A percentile compares a stretch with the other conserved stretches of the same genome.
Evolutionary conservation across 78 protist genomes (phyloP).

Genomic region (Reticulomyxa filosa): DNA sequence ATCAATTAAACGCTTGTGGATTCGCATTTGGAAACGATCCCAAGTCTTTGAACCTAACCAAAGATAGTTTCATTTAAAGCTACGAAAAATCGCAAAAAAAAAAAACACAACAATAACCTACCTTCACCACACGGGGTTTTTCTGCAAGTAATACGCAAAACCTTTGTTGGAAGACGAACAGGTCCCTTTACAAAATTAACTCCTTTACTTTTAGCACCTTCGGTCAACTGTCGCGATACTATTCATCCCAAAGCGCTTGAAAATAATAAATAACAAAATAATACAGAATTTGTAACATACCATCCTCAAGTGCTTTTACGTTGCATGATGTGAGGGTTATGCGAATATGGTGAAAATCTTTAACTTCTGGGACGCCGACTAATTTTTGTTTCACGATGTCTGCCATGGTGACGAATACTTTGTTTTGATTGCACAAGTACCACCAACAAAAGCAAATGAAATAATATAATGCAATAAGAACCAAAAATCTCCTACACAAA

Average conservation of each 20-base stretch:
- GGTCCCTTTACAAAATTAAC: slow-evolving; percentile 91
- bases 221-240: slow-evolving; percentile 74
- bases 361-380: no score
- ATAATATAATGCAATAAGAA: no score
- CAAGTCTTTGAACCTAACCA: slow-evolving; percentile 82
- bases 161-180: slow-evolving; percentile 94
- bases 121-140: slow-evolving; percentile 99
- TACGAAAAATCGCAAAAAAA: no score
- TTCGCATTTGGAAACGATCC: slow-evolving; percentile 96
- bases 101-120: slow-evolving; percentile 1
- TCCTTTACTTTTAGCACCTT: slow-evolving; percentile 60
- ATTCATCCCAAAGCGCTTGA: neutral
- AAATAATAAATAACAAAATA: neutral
- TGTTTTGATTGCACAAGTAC: no score
- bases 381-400: no score
- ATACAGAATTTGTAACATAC: slow-evolving; percentile 11
- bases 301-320: slow-evolving; percentile 80
- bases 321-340: slow-evolving; percentile 82
- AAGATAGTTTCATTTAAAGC: no score
- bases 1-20: slow-evolving; percentile 99
- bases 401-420: no score
- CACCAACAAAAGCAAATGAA: no score
- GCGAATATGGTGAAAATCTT: slow-evolving; percentile 39
- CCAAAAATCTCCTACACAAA: no score
- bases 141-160: slow-evolving; percentile 83